A percentile compares a stretch with the other conserved stretches of the same genome.
Conservation (phyloP, 2,329 filamentous ascomycete genomes). For the Exophiala sideris region DNA sequence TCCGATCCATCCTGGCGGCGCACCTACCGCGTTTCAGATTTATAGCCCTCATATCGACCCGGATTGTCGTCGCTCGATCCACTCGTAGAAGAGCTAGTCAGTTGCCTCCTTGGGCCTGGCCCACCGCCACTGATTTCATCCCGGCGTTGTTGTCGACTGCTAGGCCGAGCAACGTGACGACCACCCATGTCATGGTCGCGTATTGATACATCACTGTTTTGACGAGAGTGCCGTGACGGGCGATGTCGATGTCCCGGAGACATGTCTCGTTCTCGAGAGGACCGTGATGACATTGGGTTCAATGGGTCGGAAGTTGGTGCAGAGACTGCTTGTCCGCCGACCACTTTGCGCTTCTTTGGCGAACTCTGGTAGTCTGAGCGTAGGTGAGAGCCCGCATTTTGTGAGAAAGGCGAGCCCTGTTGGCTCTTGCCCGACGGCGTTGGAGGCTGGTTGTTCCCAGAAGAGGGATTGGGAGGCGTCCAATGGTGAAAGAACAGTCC, state of each 20-base stretch:
- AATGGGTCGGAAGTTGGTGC: constrained; percentile 50
- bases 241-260: constrained; percentile 53
- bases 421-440: constrained; percentile 71
- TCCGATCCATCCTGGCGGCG: constrained; percentile 18
- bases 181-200: constrained; percentile 29
- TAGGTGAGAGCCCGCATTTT: constrained; percentile 47
- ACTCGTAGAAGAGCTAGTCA: constrained; percentile 22
- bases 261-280: constrained; percentile 51
- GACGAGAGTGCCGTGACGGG: constrained; percentile 59
- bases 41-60: constrained; percentile 23
- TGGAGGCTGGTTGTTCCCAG: constrained; percentile 62
- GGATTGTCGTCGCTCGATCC: constrained; percentile 24
- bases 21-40: constrained; percentile 24
- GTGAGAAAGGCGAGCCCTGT: constrained; percentile 45
- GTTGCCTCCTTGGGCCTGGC: constrained; percentile 20
- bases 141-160: constrained; percentile 29
- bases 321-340: constrained; percentile 50
- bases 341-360: constrained; percentile 80
- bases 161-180: constrained; percentile 26
- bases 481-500: constrained; percentile 91
- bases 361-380: constrained; percentile 66
- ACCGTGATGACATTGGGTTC: constrained; percentile 52
- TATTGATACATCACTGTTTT: constrained; percentile 62
- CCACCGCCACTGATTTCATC: constrained; percentile 25
- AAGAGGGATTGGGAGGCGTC: constrained; percentile 70